Percentiles rank a stretch among this genome's conserved stretches.
Conservation (phyloP, 2,329 filamentous ascomycete species). For the Ceratocystis lukuohia region DNA sequence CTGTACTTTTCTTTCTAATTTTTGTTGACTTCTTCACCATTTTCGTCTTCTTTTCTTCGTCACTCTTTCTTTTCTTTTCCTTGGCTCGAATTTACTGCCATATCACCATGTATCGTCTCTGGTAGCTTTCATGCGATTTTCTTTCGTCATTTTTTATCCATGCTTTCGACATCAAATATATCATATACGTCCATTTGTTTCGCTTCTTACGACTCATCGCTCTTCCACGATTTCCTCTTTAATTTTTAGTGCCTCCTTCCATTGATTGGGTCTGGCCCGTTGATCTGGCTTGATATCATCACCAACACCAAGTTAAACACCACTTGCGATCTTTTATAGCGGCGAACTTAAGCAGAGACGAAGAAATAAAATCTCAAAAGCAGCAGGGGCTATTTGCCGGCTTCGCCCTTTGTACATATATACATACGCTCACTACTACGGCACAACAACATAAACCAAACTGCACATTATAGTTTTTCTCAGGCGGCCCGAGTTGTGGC, state of each 20-base stretch:
- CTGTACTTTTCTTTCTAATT: conserved; percentile 6
- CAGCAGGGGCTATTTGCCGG: background rate
- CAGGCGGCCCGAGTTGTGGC: background rate
- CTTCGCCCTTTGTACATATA: background rate
- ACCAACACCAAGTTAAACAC: conserved; percentile 20
- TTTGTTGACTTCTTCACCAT: no score
- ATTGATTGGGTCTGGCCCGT: conserved; percentile 34
- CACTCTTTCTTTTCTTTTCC: conserved; percentile 16
- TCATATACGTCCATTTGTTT: conserved; percentile 21
- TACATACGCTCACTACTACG: background rate
- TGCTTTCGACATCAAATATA: conserved; percentile 16
- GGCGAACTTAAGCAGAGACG: background rate
- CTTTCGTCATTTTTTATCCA: conserved; percentile 18
- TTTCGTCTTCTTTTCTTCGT: conserved; percentile 7
- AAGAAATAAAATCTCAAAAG: background rate
- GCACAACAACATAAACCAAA: background rate
- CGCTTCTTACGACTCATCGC: background rate
- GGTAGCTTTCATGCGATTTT: conserved; percentile 16
- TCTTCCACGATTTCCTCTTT: conserved; percentile 20
- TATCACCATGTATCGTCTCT: conserved; percentile 15
- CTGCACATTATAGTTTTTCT: background rate
- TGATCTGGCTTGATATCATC: conserved; percentile 26
- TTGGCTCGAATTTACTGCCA: conserved; percentile 18
- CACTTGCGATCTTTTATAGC: background rate
- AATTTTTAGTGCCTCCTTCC: conserved; percentile 28